Conservation (phyloP, 352 stramenopile species). For the Globisporangium viniferum region DNA sequence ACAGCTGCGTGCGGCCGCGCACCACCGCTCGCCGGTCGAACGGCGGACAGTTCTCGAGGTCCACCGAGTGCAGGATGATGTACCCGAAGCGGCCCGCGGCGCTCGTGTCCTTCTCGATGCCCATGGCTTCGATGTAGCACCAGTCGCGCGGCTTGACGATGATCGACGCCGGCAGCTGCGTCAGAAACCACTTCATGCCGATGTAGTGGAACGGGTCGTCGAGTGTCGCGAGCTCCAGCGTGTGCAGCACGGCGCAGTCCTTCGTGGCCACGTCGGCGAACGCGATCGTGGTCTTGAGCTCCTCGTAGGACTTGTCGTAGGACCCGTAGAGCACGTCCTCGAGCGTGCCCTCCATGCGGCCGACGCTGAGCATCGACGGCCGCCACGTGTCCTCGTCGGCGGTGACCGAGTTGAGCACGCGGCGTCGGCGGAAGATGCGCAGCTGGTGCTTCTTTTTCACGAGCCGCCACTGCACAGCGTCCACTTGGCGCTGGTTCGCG, state of each 20-base stretch:
- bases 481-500: slow-evolving; percentile 27
- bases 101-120: slow-evolving; percentile 27
- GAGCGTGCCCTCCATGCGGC: slow-evolving; percentile 40
- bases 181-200: slow-evolving; percentile 49
- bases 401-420: slow-evolving; percentile 2
- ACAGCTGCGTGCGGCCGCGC: slow-evolving; percentile 27
- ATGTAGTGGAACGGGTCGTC: slow-evolving; percentile 49
- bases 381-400: slow-evolving; percentile 13
- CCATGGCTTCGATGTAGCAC: slow-evolving; percentile 42
- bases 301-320: slow-evolving; percentile 37
- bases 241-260: slow-evolving; percentile 40
- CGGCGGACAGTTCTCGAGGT: slow-evolving; percentile 31
- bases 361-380: slow-evolving; percentile 24
- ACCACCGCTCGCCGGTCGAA: slow-evolving; percentile 28
- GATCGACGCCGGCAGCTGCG: slow-evolving; percentile 25
- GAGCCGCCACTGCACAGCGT: slow-evolving; percentile 46
- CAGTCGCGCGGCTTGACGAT: slow-evolving; percentile 29
- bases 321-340: slow-evolving; percentile 38
- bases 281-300: slow-evolving; percentile 36
- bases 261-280: slow-evolving; percentile 29
- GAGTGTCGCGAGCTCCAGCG: slow-evolving; percentile 32
- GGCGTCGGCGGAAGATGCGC: slow-evolving; percentile 36
- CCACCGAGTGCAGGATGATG: slow-evolving; percentile 41
- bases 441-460: slow-evolving; percentile 35
- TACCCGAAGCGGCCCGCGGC: slow-evolving; percentile 31